phyloP scores from a whole-genome alignment of 768 basidiomycete genomes.

The Boletus speciosus region DNA sequence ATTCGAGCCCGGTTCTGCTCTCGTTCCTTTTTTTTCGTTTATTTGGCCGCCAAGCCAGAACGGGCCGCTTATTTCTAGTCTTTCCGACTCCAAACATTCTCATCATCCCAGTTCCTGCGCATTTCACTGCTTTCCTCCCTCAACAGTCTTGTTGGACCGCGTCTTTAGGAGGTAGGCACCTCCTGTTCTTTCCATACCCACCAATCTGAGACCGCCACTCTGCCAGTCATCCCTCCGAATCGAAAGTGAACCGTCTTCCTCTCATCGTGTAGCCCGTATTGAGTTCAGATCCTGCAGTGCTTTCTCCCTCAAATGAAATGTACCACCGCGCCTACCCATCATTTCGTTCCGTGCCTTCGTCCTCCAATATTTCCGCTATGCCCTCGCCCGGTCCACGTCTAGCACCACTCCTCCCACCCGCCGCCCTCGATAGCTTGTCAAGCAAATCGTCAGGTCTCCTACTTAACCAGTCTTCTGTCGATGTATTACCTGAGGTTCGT shows the following conservation, averaged over 20 bases:
- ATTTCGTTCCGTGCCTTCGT: conserved; percentile 52
- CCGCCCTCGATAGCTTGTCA: conserved; percentile 39
- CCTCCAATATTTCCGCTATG: conserved; percentile 22
- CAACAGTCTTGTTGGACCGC: conserved; percentile 7
- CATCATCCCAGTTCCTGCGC: neutral
- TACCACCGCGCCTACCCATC: conserved; percentile 60
- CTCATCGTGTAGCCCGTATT: conserved; percentile 8
- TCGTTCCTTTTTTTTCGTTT: neutral
- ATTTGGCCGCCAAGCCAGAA: neutral
- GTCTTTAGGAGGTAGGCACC: conserved; percentile 8
- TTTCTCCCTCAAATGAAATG: conserved; percentile 46
- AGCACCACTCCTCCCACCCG: conserved; percentile 51
- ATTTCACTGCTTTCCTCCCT: conserved; percentile 3
- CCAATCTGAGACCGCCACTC: neutral
- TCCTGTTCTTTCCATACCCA: neutral
- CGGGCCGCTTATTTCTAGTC: neutral
- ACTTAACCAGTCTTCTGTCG: conserved; percentile 33
- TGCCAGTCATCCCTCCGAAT: neutral
- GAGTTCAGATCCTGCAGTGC: conserved; percentile 24
- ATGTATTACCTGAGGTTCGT: conserved; percentile 31
- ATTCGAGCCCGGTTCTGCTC: neutral
- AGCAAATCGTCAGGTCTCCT: conserved; percentile 38
- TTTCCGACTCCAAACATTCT: neutral
- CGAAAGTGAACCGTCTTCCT: conserved; percentile 21
- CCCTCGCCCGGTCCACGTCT: conserved; percentile 37